Percentiles rank a stretch among this genome's conserved stretches.
phyloP scores from a whole-genome alignment of 73 alveolate genomes.

The Paramecium caudatum region DNA sequence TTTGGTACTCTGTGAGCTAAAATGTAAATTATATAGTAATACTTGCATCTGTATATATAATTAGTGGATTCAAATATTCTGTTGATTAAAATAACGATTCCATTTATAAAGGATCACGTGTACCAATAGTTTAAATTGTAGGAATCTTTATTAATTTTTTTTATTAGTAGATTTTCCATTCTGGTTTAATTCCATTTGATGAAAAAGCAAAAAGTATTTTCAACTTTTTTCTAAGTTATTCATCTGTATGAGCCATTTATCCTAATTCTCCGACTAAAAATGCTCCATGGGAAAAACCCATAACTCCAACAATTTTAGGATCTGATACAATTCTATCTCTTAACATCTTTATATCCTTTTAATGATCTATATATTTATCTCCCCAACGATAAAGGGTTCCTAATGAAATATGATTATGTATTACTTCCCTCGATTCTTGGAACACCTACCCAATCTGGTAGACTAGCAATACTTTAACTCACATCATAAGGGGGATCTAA shows the following conservation, averaged over 20 bases:
- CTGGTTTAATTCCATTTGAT: not conserved
- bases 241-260: not conserved
- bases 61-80: conserved; percentile 1
- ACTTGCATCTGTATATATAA: conserved; percentile 54
- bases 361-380: not conserved
- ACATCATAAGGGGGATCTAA: conserved; percentile 22
- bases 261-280: conserved; percentile 33
- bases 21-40: not conserved
- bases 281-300: conserved; percentile 56
- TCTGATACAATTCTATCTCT: not conserved
- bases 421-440: not conserved
- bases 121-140: conserved; percentile 6
- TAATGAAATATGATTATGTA: not conserved
- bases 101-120: not conserved
- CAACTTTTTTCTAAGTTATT: not conserved
- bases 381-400: conserved; percentile 55
- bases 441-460: not conserved
- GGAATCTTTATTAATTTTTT: conserved; percentile 15
- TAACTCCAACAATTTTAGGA: conserved; percentile 13
- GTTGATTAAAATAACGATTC: not conserved
- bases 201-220: conserved; percentile 22
- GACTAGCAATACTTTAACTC: not conserved
- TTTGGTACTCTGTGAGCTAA: conserved; percentile 2
- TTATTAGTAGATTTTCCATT: not conserved
- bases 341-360: not conserved